Percentiles rank a stretch among this genome's conserved stretches.
These are phyloP conservation scores for Suhomyces pyralidae DNA, from an alignment of 805 yeast species.

Conservation along the genomic window DNA sequence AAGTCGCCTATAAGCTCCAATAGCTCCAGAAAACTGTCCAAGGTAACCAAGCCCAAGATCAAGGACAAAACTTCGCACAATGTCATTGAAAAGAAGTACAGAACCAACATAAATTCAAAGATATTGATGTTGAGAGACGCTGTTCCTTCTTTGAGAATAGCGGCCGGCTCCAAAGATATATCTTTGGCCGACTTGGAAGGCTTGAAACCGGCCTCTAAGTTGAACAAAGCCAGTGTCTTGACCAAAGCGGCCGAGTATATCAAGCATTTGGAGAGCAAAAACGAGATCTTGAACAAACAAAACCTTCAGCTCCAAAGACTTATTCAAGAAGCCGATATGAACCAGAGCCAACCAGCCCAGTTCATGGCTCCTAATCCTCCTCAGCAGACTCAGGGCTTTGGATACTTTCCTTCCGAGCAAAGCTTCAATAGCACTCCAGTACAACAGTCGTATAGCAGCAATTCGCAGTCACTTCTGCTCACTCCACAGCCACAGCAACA, in stretches of 20 bases:
- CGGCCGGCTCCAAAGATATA: slow-evolving; percentile 44
- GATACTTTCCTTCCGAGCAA: slow-evolving; percentile 19
- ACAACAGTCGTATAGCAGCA: slow-evolving; percentile 12
- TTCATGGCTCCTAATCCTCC: not conserved
- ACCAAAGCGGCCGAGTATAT: slow-evolving; percentile 78
- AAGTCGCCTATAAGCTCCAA: not conserved
- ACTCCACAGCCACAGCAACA: slow-evolving; percentile 1
- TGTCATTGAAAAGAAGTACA: slow-evolving; percentile 75
- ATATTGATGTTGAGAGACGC: slow-evolving; percentile 68
- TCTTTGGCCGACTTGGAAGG: slow-evolving; percentile 59
- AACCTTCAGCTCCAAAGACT: slow-evolving; percentile 41
- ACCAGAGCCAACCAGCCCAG: slow-evolving; percentile 1
- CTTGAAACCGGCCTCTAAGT: slow-evolving; percentile 68
- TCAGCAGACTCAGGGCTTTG: slow-evolving; percentile 13
- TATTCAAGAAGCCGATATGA: slow-evolving; percentile 31
- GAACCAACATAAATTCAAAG: slow-evolving; percentile 73
- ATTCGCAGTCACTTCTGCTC: slow-evolving; percentile 5
- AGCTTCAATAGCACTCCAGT: slow-evolving; percentile 18
- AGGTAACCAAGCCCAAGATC: slow-evolving; percentile 44
- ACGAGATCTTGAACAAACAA: slow-evolving; percentile 46
- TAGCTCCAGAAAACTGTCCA: slow-evolving; percentile 7
- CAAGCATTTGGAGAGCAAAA: slow-evolving; percentile 65
- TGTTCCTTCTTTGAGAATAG: slow-evolving; percentile 72
- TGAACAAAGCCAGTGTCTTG: slow-evolving; percentile 74
- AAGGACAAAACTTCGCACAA: slow-evolving; percentile 69